A percentile compares a stretch with the other conserved stretches of the same genome.
These are phyloP conservation scores for Umbelopsis vinacea DNA, from an alignment of 192 early-diverging fungal species.

Conservation along the genomic window DNA sequence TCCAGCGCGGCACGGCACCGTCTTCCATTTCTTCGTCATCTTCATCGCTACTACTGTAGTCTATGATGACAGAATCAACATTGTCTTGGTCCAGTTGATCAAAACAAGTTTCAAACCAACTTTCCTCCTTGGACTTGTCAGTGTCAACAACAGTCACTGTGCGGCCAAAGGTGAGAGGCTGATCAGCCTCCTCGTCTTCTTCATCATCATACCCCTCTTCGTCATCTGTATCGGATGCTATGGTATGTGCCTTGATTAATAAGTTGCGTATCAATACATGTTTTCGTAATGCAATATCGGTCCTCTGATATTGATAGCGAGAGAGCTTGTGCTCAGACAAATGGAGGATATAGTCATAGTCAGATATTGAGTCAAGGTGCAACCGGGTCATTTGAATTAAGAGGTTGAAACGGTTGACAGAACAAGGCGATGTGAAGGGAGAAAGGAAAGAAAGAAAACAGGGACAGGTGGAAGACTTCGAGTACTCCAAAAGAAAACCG, in stretches of 20 bases:
- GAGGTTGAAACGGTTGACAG: too few species aligned
- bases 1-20: conserved; percentile 3
- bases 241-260: conserved; percentile 9
- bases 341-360: conserved; percentile 17
- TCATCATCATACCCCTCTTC: conserved; percentile 1
- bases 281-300: neutral
- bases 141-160: neutral
- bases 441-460: neutral
- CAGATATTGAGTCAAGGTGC: neutral
- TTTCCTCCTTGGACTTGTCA: conserved; percentile 9
- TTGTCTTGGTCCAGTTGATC: conserved; percentile 21
- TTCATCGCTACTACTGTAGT: conserved; percentile 21
- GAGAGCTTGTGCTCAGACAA: conserved; percentile 15
- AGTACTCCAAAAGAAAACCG: conserved; percentile 11
- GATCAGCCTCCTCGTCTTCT: neutral
- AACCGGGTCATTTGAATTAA: neutral
- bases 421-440: too few species aligned
- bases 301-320: conserved; percentile 6
- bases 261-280: conserved; percentile 17
- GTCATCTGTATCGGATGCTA: conserved; percentile 6
- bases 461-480: neutral
- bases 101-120: conserved; percentile 16
- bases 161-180: conserved; percentile 6
- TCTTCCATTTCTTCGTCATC: conserved; percentile 21
- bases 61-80: conserved; percentile 17